These are phyloP conservation scores for Rhodotorula sp. DNA, from an alignment of 1,284 basidiomycete genomes.

Conservation along the genomic window DNA sequence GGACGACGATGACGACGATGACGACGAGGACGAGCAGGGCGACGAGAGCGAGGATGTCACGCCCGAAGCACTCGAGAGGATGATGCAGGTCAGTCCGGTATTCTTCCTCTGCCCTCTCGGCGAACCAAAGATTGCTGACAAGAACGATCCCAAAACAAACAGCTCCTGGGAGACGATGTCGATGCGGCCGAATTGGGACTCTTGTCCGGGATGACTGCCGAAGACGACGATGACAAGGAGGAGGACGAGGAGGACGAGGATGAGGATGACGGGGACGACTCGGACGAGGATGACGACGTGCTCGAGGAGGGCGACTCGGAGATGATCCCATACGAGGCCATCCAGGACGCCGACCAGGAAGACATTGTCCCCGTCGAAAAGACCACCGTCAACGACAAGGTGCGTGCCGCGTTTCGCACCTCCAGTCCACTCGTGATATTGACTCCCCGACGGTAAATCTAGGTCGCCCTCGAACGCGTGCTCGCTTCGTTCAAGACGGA, in stretches of 20 bases:
- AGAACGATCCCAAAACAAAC: not conserved
- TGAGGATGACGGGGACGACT: constrained; percentile 23
- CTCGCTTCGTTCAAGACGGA: constrained; percentile 70
- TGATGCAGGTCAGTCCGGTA: constrained; percentile 32
- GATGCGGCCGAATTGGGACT: constrained; percentile 33
- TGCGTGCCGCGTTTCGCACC: constrained; percentile 48
- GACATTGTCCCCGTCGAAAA: constrained; percentile 67
- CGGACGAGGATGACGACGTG: constrained; percentile 30
- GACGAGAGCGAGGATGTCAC: constrained; percentile 40
- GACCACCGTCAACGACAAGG: constrained; percentile 76
- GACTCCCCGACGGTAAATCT: not conserved
- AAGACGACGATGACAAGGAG: constrained; percentile 31
- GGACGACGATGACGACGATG: constrained; percentile 5
- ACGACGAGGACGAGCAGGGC: constrained; percentile 1
- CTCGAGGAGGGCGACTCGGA: constrained; percentile 27
- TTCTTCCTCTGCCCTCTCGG: not conserved
- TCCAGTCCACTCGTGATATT: constrained; percentile 10
- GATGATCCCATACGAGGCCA: constrained; percentile 20
- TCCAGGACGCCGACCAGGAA: constrained; percentile 24
- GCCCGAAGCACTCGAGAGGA: constrained; percentile 37
- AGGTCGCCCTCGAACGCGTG: constrained; percentile 79
- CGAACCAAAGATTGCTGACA: not conserved
- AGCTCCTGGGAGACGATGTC: constrained; percentile 38
- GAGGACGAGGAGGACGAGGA: constrained; percentile 36
- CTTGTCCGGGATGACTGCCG: constrained; percentile 40